Conservation (phyloP, 345 rosid species). For the Linum trigynum region DNA sequence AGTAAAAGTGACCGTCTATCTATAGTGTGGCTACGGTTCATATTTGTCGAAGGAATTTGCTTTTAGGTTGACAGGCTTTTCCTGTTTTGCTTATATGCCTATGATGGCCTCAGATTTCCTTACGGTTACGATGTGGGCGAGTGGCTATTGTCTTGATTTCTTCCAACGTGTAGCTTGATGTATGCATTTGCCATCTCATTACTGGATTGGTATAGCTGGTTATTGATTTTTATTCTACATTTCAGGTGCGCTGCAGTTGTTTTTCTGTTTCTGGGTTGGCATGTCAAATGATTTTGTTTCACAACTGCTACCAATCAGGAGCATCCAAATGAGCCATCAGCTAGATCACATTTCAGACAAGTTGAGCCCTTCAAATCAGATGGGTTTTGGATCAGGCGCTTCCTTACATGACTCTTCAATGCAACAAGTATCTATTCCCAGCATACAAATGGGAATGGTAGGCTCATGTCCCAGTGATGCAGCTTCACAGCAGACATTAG, state of each 20-base stretch:
- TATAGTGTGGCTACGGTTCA: no score
- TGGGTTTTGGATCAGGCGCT: slow-evolving; percentile 12
- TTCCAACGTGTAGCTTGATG: no score
- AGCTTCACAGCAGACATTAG: slow-evolving; percentile 21
- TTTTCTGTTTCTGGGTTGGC: slow-evolving; percentile 16
- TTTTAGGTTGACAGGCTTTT: no score
- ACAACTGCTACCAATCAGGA: slow-evolving; percentile 29
- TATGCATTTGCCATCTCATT: background rate
- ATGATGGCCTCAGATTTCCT: no score
- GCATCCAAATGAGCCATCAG: slow-evolving; percentile 30
- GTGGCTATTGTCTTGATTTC: no score
- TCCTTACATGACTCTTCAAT: slow-evolving; percentile 6
- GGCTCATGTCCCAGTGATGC: slow-evolving; percentile 18
- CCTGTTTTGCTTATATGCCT: no score
- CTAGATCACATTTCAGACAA: slow-evolving; percentile 32
- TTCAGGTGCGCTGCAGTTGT: slow-evolving; percentile 18
- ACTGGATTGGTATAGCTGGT: background rate
- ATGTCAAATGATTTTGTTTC: slow-evolving; percentile 52
- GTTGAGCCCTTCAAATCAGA: slow-evolving; percentile 25
- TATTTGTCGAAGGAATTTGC: no score
- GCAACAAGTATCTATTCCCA: slow-evolving; percentile 19
- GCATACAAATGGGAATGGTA: slow-evolving; percentile 27
- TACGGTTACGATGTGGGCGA: no score
- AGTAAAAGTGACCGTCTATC: no score
- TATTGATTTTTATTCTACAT: slow-evolving; percentile 2